These are phyloP conservation scores for Canavalia ensiformis DNA, from an alignment of 306 rosid genomes.

Conservation along the genomic window DNA sequence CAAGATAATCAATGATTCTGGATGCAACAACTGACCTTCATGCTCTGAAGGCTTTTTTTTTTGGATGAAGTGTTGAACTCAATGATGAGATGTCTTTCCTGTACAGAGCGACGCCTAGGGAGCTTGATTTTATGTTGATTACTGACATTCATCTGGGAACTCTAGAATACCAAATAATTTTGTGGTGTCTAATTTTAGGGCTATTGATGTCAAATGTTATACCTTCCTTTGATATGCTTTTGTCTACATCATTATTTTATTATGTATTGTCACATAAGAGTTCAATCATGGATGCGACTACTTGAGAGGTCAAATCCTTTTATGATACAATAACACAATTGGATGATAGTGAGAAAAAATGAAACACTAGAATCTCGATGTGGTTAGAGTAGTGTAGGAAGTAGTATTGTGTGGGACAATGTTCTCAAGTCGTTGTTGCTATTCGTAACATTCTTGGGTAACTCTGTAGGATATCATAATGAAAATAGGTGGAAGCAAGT, in stretches of 20 bases:
- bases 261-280: background rate
- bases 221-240: conserved; percentile 34
- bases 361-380: background rate
- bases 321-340: conserved; percentile 7
- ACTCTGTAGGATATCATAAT: background rate
- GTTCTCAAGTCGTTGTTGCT: background rate
- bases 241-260: background rate
- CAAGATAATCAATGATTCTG: conserved; percentile 56
- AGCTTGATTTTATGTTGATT: conserved; percentile 46
- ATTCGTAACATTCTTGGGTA: background rate
- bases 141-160: conserved; percentile 27
- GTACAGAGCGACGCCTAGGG: conserved; percentile 48
- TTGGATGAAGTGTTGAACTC: conserved; percentile 22
- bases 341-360: conserved; percentile 10
- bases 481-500: background rate
- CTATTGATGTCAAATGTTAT: conserved; percentile 37
- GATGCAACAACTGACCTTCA: conserved; percentile 37
- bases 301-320: conserved; percentile 11
- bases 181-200: conserved; percentile 45
- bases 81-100: conserved; percentile 46
- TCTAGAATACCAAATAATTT: conserved; percentile 39
- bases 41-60: conserved; percentile 22
- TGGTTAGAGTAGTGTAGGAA: background rate
- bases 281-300: background rate
- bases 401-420: no score